Evolutionary conservation across 768 basidiomycete genomes (phyloP), one percentile per base, ranked within the genome.

Genomic region (Kwoniella bestiolae): DNA sequence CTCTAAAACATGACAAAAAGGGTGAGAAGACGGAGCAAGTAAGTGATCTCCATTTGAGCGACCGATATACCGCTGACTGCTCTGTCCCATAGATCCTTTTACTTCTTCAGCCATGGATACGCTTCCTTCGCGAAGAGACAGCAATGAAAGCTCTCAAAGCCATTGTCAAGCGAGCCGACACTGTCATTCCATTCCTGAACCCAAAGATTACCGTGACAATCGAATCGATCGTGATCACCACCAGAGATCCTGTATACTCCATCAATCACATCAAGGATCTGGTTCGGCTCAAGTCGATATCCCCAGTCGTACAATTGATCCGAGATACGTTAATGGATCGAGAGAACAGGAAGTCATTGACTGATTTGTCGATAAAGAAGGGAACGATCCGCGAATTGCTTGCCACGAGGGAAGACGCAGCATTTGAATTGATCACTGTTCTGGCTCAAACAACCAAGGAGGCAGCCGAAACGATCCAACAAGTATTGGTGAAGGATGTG

Each of bases 21-120:
- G 65, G 60, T 18, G 58, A 68, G 41, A 55, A 63, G 2, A 12
- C 66, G 5, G 31, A 55, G 9, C 32, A 55, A 5, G 74, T 72
- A 21, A 56, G 74, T 71, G 21, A 18, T 18, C 21, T n/a, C 14
- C n/a, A n/a, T n/a, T n/a, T n/a, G n/a, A n/a, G 41, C 9, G 18
- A 16, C 29, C n/a, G 52, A 34, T 34, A 1, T 21, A 18, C 23
- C 29, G 18, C 6, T 12, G 50, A 41, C 28, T 23, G 32, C 62
- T 68, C 41, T 11, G 5, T 1, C 3, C 4, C 18, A 25, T 3
- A 78, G 76, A 50, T 23, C 23, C 46, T 75, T 16, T 14, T 46
- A 32, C 53, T 73, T 12, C n/a, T 71, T n/a, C 45, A 26, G 16
- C 74, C 74, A 5, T 78, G 76, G 76, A 67, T 44, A 1, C 58